A percentile compares a stretch with the other conserved stretches of the same genome.
Conservation (phyloP, 768 basidiomycete species). For the Xerocomellus chrysenteron region DNA sequence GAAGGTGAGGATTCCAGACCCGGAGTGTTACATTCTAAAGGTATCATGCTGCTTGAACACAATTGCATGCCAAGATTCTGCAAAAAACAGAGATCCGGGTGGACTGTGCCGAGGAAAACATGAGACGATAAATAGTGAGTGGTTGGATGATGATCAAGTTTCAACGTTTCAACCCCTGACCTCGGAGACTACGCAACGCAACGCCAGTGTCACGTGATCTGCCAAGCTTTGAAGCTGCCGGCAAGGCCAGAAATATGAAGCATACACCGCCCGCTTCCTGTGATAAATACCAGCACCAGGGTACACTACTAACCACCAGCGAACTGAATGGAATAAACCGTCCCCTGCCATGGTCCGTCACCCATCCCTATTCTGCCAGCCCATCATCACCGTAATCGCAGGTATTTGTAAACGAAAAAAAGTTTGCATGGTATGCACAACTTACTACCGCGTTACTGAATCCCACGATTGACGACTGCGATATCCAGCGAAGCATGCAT, state of each 20-base stretch:
- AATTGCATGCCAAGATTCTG: neutral
- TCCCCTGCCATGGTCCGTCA: constrained; percentile 23
- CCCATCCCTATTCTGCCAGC: neutral
- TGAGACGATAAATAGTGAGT: no score
- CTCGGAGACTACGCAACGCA: no score
- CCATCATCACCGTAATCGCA: constrained; percentile 14
- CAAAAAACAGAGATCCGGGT: neutral
- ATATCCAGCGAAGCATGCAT: constrained; percentile 80
- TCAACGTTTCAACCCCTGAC: no score
- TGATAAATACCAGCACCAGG: constrained; percentile 4
- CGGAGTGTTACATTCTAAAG: neutral
- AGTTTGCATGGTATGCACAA: constrained; percentile 65
- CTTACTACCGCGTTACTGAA: neutral
- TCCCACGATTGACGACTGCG: constrained; percentile 11
- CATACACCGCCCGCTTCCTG: neutral
- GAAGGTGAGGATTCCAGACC: neutral
- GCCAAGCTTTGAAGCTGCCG: neutral
- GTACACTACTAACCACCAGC: neutral
- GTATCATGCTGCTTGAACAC: neutral
- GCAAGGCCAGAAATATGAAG: neutral
- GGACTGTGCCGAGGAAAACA: neutral
- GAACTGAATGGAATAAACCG: constrained; percentile 14
- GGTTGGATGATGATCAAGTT: no score
- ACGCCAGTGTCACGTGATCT: neutral
- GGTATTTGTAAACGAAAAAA: constrained; percentile 77